These are phyloP conservation scores for Cymbopogon flexuosus DNA, from an alignment of 202 grass and related monocot genomes.

Conservation along the genomic window DNA sequence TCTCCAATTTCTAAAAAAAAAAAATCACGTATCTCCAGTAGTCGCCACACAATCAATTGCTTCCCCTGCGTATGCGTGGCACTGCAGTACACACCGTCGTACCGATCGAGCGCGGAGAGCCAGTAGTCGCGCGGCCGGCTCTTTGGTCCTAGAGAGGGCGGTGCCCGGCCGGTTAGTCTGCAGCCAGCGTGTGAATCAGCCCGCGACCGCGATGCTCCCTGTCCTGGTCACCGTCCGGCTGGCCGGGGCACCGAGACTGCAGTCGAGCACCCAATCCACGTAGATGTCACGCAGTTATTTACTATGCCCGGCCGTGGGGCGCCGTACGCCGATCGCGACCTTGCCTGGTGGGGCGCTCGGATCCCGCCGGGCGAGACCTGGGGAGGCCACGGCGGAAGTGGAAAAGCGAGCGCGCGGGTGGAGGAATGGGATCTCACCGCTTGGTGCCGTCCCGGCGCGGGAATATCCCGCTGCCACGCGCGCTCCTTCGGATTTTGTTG, in stretches of 20 bases:
- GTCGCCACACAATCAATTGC: no score
- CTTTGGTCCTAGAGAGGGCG: constrained; percentile 3
- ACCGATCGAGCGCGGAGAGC: no score
- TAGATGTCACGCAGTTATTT: not conserved
- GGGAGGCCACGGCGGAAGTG: not conserved
- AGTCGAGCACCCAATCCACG: not conserved
- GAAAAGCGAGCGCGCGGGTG: not conserved
- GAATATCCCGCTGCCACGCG: not conserved
- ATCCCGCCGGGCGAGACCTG: not conserved
- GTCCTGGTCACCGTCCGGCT: not conserved
- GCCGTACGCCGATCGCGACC: not conserved
- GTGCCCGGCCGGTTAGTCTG: not conserved
- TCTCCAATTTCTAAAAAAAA: no score
- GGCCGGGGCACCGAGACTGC: not conserved
- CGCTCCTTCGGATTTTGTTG: not conserved
- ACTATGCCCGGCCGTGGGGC: not conserved
- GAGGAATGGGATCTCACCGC: not conserved
- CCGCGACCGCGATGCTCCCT: not conserved
- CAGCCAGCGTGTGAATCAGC: not conserved
- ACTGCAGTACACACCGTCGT: not conserved
- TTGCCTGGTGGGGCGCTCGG: not conserved
- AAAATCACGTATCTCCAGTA: no score
- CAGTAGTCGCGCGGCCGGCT: not conserved
- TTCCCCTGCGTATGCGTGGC: not conserved
- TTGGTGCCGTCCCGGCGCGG: not conserved